Evolutionary conservation across 495 filamentous ascomycete species (phyloP).

Genomic region (Darksidea phi): DNA sequence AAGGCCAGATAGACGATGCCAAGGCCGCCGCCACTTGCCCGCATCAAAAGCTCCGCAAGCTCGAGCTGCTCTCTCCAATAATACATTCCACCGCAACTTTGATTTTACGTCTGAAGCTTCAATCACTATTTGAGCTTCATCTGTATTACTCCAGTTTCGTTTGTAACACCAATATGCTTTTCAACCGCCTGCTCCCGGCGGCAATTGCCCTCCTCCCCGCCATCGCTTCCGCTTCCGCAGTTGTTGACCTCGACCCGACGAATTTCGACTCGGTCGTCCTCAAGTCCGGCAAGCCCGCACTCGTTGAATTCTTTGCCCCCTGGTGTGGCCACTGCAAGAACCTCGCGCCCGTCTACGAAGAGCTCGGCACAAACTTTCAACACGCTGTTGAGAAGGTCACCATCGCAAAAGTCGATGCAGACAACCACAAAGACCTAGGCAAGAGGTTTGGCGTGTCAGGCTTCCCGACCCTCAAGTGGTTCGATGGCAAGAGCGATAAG

Average conservation of each 20-base stretch:
- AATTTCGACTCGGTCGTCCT: conserved; percentile 92
- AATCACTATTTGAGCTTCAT: conserved; percentile 4
- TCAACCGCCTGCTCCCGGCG: conserved; percentile 26
- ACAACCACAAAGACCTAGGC: conserved; percentile 79
- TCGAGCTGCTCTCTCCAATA: not conserved
- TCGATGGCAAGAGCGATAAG: conserved; percentile 91
- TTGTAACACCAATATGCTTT: conserved; percentile 21
- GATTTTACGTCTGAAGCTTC: not conserved
- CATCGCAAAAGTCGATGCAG: conserved; percentile 95
- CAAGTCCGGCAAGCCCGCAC: conserved; percentile 87
- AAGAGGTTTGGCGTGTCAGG: conserved; percentile 85
- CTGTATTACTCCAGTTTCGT: not conserved
- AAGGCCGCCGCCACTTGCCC: not conserved
- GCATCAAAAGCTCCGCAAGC: conserved; percentile 2
- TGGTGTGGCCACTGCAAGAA: conserved; percentile 99
- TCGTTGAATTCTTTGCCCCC: conserved; percentile 98
- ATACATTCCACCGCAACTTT: not conserved
- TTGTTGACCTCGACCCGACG: conserved; percentile 78
- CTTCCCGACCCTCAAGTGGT: conserved; percentile 97
- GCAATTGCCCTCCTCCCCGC: conserved; percentile 17
- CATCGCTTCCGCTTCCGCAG: conserved; percentile 44
- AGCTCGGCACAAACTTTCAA: conserved; percentile 74
- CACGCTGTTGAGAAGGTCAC: conserved; percentile 76
- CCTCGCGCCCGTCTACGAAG: conserved; percentile 90
- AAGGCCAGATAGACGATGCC: not conserved